Conservation (phyloP, 2,329 filamentous ascomycete genomes). For the Pestalotiopsis sp. region DNA sequence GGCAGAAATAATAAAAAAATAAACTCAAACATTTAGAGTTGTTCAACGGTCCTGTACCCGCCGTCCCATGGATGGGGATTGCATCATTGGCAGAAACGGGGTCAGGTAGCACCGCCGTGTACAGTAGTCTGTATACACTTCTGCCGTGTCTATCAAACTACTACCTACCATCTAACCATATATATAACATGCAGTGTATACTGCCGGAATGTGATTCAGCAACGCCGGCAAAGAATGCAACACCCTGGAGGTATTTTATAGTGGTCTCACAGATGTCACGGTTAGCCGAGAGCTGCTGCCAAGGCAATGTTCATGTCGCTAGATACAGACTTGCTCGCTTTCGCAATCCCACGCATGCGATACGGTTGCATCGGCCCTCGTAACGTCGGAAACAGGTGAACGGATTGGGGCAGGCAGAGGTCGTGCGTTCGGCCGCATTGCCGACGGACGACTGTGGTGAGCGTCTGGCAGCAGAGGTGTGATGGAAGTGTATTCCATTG, state of each 20-base stretch:
- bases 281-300: background rate
- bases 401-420: background rate
- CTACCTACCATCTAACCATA: background rate
- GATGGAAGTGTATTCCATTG: too few species aligned
- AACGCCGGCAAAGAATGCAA: background rate
- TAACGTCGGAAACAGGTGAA: background rate
- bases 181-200: background rate
- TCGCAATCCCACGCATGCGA: background rate
- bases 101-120: background rate
- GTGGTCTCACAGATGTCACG: background rate
- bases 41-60: background rate
- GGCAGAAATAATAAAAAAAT: background rate
- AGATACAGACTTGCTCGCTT: background rate
- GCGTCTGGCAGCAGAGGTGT: background rate
- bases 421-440: background rate
- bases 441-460: background rate
- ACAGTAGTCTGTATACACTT: too few species aligned
- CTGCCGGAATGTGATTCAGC: background rate
- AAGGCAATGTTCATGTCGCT: background rate
- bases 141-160: too few species aligned
- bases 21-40: conserved; percentile 4
- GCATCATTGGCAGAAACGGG: background rate
- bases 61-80: background rate
- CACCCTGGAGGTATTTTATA: background rate
- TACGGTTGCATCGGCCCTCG: background rate